Evolutionary conservation across 2,329 filamentous ascomycete genomes (phyloP), one percentile per base, ranked within the genome.

Genomic region (Dactylella cylindrospora): DNA sequence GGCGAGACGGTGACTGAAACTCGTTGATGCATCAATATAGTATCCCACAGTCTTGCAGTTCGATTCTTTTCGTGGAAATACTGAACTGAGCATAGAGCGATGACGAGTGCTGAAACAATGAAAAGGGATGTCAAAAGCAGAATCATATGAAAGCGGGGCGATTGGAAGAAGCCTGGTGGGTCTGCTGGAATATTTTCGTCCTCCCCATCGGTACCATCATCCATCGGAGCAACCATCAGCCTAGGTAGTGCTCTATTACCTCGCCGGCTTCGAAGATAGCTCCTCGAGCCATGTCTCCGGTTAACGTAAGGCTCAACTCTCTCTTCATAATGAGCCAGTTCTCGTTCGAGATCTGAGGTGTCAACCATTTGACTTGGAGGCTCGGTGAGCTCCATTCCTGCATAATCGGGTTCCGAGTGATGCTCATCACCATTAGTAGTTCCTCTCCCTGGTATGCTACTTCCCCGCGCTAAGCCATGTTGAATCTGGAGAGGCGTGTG

Each of bases 301-400:
- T 46, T 32, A 17, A 54, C 26, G 3, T 19, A 8, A 5, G 22
- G 15, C 20, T 54, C 33, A 26, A 54, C 40, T 6, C 40, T 36
- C 7, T 28, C 15, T 23, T 49, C 29, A 20, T 25, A 50, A 7
- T 29, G 23, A 2, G 7, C n/a, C 2, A 59, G 29, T 23, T 59
- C 53, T 9, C 38, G 53, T 2, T 59, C 45, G 4, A 59, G 38
- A 38, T 59, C 53, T 5, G 45, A 45, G 2, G 23, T 50, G 32
- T 51, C 45, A 5, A 50, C 26, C 52, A 57, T 57, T 9, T 41
- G 43, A 10, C 17, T 29, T 3, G 22, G 28, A 5, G 5, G 2
- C 1, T 29, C 36, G 8, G 15, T 35, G 28, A 20, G 35, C 32
- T 15, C 41, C 41, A 26, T 17, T 35, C 12, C 15, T 7, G 31